A percentile compares a stretch with the other conserved stretches of the same genome.
Conservation (phyloP, 768 basidiomycete genomes). For the Macrolepiota fuliginosa region DNA sequence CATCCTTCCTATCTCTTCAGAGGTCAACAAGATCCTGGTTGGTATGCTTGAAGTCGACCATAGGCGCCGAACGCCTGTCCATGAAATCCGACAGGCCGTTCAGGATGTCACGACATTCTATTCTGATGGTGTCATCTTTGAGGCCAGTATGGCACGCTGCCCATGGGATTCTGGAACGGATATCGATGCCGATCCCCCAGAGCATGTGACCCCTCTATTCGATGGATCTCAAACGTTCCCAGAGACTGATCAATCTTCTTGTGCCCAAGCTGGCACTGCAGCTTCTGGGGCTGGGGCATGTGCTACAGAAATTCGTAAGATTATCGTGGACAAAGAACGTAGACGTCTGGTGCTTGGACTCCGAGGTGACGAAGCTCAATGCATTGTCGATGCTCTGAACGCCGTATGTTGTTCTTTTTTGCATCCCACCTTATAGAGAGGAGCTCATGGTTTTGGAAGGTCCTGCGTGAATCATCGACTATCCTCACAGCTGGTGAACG, state of each 20-base stretch:
- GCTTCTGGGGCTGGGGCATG: slow-evolving; percentile 64
- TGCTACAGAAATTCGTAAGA: slow-evolving; percentile 16
- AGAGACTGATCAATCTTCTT: too few species aligned
- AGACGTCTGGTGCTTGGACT: too few species aligned
- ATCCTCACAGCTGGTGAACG: too few species aligned
- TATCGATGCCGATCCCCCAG: slow-evolving; percentile 58
- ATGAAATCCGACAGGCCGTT: slow-evolving; percentile 52
- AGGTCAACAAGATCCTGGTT: slow-evolving; percentile 74
- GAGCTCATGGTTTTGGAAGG: too few species aligned
- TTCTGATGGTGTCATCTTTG: slow-evolving; percentile 68
- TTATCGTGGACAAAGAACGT: not conserved
- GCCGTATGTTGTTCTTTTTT: too few species aligned
- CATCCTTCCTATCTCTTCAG: slow-evolving; percentile 79
- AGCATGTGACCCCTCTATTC: slow-evolving; percentile 37
- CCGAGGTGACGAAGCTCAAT: too few species aligned
- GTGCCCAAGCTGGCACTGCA: too few species aligned
- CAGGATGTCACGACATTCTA: slow-evolving; percentile 61
- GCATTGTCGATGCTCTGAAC: too few species aligned
- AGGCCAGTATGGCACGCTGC: slow-evolving; percentile 74
- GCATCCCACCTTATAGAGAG: too few species aligned
- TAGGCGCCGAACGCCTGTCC: slow-evolving; percentile 40
- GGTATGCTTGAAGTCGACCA: slow-evolving; percentile 69
- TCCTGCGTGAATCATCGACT: too few species aligned
- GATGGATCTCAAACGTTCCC: too few species aligned
- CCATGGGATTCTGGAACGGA: slow-evolving; percentile 74